A percentile compares a stretch with the other conserved stretches of the same genome.
These are phyloP conservation scores for Phytophthora sojae DNA, from an alignment of 352 stramenopile species.

Conservation along the genomic window DNA sequence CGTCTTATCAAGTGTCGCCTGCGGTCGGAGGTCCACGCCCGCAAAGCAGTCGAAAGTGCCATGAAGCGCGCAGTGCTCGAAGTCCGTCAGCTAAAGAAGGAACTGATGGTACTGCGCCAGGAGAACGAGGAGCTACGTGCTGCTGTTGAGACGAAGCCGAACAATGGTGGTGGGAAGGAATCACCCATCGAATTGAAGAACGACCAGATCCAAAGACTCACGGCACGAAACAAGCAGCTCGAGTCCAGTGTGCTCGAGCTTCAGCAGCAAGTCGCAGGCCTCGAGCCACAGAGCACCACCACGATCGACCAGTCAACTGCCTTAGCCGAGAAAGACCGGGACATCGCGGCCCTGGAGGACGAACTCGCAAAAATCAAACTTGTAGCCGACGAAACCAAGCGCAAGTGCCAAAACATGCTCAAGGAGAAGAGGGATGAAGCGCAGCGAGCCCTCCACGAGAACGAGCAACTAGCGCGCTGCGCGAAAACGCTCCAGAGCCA, in stretches of 20 bases:
- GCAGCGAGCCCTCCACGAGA: conserved; percentile 52
- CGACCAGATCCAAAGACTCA: conserved; percentile 41
- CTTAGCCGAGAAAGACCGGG: conserved; percentile 30
- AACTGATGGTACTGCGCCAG: conserved; percentile 74
- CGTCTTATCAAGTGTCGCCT: conserved; percentile 80
- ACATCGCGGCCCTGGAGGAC: conserved; percentile 28
- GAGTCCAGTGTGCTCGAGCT: conserved; percentile 25
- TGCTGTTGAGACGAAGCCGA: conserved; percentile 31
- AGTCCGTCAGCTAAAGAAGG: conserved; percentile 76
- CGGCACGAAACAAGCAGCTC: conserved; percentile 20
- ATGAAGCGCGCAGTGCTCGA: conserved; percentile 85
- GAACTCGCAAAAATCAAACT: conserved; percentile 56
- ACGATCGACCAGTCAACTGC: conserved; percentile 26
- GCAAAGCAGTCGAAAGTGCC: conserved; percentile 71
- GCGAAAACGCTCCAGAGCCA: conserved; percentile 46
- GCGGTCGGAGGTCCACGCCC: conserved; percentile 76
- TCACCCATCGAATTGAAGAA: conserved; percentile 23
- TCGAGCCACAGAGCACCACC: conserved; percentile 28
- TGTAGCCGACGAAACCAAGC: conserved; percentile 47
- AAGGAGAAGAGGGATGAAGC: conserved; percentile 69
- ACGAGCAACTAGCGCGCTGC: conserved; percentile 37
- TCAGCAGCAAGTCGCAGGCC: conserved; percentile 43
- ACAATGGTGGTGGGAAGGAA: conserved; percentile 14
- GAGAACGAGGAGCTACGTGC: conserved; percentile 71
- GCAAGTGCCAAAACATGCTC: conserved; percentile 54